A percentile compares a stretch with the other conserved stretches of the same genome.
These are phyloP conservation scores for rapeseed (Brassica napus) DNA, from an alignment of 345 rosid genomes.

Conservation along the genomic window DNA sequence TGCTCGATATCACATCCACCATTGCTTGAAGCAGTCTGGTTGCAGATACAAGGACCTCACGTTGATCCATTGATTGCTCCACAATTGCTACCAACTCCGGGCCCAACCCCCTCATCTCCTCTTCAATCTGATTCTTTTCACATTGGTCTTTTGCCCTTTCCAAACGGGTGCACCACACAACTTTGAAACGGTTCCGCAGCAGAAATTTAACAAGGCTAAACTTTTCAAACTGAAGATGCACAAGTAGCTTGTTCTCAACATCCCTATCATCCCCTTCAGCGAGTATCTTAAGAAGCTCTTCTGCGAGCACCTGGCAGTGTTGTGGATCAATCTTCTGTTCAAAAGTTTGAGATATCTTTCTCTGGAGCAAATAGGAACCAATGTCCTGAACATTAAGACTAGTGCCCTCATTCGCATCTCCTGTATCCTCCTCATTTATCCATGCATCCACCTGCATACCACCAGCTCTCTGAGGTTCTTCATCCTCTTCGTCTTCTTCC, in stretches of 20 bases:
- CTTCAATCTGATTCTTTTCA: constrained; percentile 76
- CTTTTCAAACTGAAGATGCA: constrained; percentile 62
- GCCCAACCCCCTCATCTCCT: constrained; percentile 74
- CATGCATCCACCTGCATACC: constrained; percentile 90
- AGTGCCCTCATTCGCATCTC: constrained; percentile 67
- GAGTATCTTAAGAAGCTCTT: constrained; percentile 88
- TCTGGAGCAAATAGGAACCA: constrained; percentile 97
- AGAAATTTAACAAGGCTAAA: constrained; percentile 79
- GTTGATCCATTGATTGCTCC: constrained; percentile 81
- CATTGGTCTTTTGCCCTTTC: constrained; percentile 90
- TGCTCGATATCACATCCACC: constrained; percentile 91
- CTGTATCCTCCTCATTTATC: constrained; percentile 67
- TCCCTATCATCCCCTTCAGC: constrained; percentile 37
- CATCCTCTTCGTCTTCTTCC: constrained; percentile 88
- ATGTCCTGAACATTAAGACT: constrained; percentile 86
- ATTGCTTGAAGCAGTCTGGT: constrained; percentile 82
- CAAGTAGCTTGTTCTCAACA: constrained; percentile 67
- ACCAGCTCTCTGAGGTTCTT: constrained; percentile 56
- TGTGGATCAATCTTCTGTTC: constrained; percentile 90
- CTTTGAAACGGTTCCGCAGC: constrained; percentile 68
- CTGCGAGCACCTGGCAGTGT: constrained; percentile 84
- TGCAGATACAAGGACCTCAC: constrained; percentile 74
- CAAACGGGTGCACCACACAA: constrained; percentile 94
- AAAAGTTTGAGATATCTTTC: constrained; percentile 86
- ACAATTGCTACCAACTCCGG: constrained; percentile 72